A percentile compares a stretch with the other conserved stretches of the same genome.
Conservation (phyloP, 2,329 filamentous ascomycete species). For the Monilinia laxa region DNA sequence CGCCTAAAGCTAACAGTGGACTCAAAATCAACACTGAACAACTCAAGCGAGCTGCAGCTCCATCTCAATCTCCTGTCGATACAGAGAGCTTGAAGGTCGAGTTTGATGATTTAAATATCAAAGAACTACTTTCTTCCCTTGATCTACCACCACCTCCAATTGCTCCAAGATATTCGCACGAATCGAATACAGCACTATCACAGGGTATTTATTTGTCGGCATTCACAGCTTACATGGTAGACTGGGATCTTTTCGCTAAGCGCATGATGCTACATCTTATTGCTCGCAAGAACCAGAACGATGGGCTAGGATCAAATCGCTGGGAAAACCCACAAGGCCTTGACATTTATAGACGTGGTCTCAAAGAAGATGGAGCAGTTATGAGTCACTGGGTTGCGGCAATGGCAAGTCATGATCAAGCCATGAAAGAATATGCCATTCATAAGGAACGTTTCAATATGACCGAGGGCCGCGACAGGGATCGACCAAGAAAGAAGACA, state of each 20-base stretch:
- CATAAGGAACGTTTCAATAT: constrained; percentile 48
- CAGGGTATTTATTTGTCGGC: constrained; percentile 49
- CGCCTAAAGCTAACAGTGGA: constrained; percentile 54
- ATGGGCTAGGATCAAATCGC: constrained; percentile 40
- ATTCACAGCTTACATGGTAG: constrained; percentile 54
- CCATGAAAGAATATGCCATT: constrained; percentile 57
- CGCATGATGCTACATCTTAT: constrained; percentile 57
- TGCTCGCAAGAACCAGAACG: constrained; percentile 48
- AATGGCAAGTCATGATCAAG: constrained; percentile 58
- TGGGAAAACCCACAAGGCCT: constrained; percentile 50
- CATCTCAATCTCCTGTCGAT: constrained; percentile 29
- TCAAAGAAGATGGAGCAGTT: constrained; percentile 64
- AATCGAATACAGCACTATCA: constrained; percentile 43
- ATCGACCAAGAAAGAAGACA: constrained; percentile 26
- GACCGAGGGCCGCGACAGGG: constrained; percentile 33
- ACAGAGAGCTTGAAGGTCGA: constrained; percentile 38
- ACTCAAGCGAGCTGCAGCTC: constrained; percentile 46
- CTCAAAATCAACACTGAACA: constrained; percentile 56
- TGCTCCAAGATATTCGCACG: constrained; percentile 38
- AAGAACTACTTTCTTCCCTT: constrained; percentile 55
- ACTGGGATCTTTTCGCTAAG: constrained; percentile 53
- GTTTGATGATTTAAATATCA: constrained; percentile 47
- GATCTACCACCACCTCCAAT: constrained; percentile 51
- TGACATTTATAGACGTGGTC: constrained; percentile 57
- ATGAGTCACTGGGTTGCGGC: constrained; percentile 60